These are phyloP conservation scores for Sindora glabra DNA, from an alignment of 306 rosid species.

Conservation along the genomic window DNA sequence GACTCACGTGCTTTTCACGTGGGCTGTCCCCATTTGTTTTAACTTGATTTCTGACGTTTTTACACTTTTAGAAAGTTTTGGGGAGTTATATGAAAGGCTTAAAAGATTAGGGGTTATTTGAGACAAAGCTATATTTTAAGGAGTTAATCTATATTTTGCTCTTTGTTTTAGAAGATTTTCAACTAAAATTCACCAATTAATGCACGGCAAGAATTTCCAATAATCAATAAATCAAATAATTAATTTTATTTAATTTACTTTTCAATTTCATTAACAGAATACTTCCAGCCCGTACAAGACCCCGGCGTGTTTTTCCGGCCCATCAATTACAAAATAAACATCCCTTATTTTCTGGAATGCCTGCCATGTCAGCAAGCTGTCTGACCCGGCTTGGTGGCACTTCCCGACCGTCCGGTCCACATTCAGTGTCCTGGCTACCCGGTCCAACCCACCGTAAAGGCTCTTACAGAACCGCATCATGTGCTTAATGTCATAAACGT, in stretches of 20 bases:
- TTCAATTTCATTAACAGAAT: neutral
- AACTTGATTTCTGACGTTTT: too few species aligned
- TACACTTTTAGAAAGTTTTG: too few species aligned
- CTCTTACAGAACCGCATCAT: conserved; percentile 57
- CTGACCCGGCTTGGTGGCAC: conserved; percentile 86
- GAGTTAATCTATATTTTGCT: too few species aligned
- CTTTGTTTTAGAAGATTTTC: too few species aligned
- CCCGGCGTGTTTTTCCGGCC: conserved; percentile 55
- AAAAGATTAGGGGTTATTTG: too few species aligned
- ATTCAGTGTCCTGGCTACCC: conserved; percentile 46
- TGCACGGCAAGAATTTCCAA: neutral
- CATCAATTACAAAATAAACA: conserved; percentile 33
- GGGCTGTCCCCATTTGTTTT: too few species aligned
- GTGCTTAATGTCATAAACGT: conserved; percentile 63
- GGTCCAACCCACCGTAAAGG: conserved; percentile 65
- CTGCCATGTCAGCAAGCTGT: conserved; percentile 73
- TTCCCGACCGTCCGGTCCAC: conserved; percentile 70
- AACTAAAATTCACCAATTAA: too few species aligned
- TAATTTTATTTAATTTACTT: neutral
- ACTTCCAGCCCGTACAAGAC: conserved; percentile 61
- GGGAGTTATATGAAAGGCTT: too few species aligned
- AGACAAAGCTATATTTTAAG: too few species aligned
- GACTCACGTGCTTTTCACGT: too few species aligned
- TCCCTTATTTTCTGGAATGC: conserved; percentile 60
- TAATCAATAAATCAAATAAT: neutral